phyloP scores from a whole-genome alignment of 495 filamentous ascomycete species.

The Hypoxylon subgilvum region DNA sequence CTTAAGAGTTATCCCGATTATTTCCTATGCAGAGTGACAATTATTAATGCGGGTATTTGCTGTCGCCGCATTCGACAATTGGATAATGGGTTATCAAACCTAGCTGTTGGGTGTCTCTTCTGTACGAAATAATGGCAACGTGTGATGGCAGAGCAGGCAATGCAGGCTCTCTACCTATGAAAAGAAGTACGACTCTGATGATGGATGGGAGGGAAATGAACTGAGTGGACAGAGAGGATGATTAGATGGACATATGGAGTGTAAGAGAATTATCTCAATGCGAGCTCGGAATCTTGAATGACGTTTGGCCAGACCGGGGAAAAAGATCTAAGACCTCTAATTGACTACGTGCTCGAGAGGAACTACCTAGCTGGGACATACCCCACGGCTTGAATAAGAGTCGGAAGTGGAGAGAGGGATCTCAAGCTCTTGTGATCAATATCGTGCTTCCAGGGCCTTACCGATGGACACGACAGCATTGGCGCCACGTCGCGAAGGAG shows the following conservation, averaged over 20 bases:
- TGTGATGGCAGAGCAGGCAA: constrained; percentile 24
- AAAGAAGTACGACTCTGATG: constrained; percentile 18
- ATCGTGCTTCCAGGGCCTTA: constrained; percentile 47
- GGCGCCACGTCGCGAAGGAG: constrained; percentile 60
- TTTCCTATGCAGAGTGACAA: constrained; percentile 29
- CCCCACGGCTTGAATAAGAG: constrained; percentile 30
- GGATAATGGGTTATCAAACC: constrained; percentile 26
- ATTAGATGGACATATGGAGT: constrained; percentile 23
- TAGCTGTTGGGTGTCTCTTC: constrained; percentile 31
- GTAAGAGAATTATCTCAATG: constrained; percentile 39
- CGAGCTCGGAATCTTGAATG: constrained; percentile 30
- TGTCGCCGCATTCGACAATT: constrained; percentile 27
- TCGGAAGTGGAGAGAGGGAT: constrained; percentile 47
- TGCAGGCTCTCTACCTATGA: constrained; percentile 37
- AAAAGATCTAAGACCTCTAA: constrained; percentile 21
- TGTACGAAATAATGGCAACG: constrained; percentile 30
- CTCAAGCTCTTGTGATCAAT: constrained; percentile 52
- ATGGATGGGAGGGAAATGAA: constrained; percentile 30
- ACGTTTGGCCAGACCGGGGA: constrained; percentile 28
- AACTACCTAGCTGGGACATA: constrained; percentile 44
- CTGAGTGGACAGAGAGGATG: constrained; percentile 33
- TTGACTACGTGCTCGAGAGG: constrained; percentile 25
- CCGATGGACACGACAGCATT: constrained; percentile 49
- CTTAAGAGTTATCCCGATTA: constrained; percentile 19
- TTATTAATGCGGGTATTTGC: constrained; percentile 32